Conservation (phyloP, 306 rosid genomes). For the Glycyrrhiza uralensis region DNA sequence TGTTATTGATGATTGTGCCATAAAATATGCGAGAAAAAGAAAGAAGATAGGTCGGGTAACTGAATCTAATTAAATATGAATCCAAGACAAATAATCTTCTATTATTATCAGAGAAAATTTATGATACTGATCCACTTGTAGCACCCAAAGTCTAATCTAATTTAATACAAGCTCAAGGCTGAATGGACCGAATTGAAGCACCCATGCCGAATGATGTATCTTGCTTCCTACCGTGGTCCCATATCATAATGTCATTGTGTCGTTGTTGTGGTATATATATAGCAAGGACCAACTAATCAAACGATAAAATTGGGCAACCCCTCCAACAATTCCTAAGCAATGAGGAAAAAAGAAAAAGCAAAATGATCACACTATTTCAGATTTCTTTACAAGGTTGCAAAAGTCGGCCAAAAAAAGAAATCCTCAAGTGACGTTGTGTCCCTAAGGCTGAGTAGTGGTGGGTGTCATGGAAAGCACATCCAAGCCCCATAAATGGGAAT, state of each 20-base stretch:
- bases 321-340: constrained; percentile 7
- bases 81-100: neutral
- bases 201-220: constrained; percentile 15
- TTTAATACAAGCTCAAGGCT: constrained; percentile 17
- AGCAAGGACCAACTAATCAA: neutral
- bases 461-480: constrained; percentile 23
- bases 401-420: neutral
- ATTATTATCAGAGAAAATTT: neutral
- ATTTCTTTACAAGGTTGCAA: neutral
- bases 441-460: constrained; percentile 5
- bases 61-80: constrained; percentile 4
- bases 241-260: constrained; percentile 8
- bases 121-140: neutral
- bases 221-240: constrained; percentile 34
- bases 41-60: neutral
- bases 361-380: neutral
- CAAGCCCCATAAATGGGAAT: neutral
- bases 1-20: neutral
- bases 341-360: neutral
- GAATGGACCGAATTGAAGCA: constrained; percentile 33
- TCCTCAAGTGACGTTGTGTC: neutral
- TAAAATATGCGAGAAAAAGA: neutral
- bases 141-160: constrained; percentile 2
- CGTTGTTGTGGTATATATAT: neutral
- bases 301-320: neutral